These are phyloP conservation scores for Pueraria montana DNA, from an alignment of 306 rosid species.

Conservation along the genomic window DNA sequence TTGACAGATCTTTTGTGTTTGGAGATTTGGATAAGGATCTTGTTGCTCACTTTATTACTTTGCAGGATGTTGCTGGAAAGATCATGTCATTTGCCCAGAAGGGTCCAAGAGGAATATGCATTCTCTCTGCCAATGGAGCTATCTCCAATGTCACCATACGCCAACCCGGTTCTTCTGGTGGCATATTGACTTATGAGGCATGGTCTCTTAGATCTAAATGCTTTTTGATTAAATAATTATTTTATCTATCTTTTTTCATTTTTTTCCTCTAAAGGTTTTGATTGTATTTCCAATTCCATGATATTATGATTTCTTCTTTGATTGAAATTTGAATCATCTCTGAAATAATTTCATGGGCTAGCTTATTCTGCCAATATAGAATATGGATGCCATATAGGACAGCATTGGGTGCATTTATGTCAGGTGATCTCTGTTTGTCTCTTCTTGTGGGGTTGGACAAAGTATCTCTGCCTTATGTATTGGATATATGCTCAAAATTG, in stretches of 20 bases:
- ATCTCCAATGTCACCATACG: conserved; percentile 83
- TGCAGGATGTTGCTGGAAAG: conserved; percentile 88
- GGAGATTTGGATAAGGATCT: conserved; percentile 34
- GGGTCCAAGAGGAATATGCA: conserved; percentile 73
- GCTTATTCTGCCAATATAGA: conserved; percentile 33
- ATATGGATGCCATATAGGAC: conserved; percentile 16
- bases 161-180: conserved; percentile 78
- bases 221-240: neutral
- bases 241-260: neutral
- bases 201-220: conserved; percentile 39
- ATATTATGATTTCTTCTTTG: conserved; percentile 4
- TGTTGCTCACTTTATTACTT: conserved; percentile 14
- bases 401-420: conserved; percentile 9
- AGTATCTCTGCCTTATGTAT: conserved; percentile 6
- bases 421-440: conserved; percentile 33
- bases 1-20: conserved; percentile 41
- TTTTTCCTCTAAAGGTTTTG: neutral
- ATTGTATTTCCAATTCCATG: conserved; percentile 31
- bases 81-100: conserved; percentile 71
- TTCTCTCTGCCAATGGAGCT: conserved; percentile 88
- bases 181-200: conserved; percentile 86
- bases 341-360: conserved; percentile 26
- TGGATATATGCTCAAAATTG: conserved; percentile 7
- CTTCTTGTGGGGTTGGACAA: conserved; percentile 27
- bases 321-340: conserved; percentile 6